Evolutionary conservation across 1,284 basidiomycete genomes (phyloP).

Genomic region (Pholiota adiposa): DNA sequence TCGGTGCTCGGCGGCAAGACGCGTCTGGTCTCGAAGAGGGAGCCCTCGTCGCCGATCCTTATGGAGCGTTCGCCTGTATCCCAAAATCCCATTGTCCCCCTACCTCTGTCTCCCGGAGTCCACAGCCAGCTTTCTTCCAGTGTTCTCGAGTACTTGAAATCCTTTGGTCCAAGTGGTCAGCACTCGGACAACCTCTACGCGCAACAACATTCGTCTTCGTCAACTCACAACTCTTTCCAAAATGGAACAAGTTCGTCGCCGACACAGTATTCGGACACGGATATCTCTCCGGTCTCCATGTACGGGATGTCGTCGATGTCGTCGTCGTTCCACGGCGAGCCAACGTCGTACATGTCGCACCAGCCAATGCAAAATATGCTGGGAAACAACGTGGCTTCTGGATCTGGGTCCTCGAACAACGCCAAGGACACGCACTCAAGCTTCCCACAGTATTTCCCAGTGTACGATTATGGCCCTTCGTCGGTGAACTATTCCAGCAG

Average conservation of each 20-base stretch:
- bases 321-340: slow-evolving; percentile 36
- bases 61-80: slow-evolving; percentile 70
- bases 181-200: slow-evolving; percentile 19
- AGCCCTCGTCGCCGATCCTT: slow-evolving; percentile 57
- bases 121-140: slow-evolving; percentile 55
- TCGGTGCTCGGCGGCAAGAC: slow-evolving; percentile 73
- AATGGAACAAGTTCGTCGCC: slow-evolving; percentile 21
- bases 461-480: slow-evolving; percentile 67
- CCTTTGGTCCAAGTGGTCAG: slow-evolving; percentile 49
- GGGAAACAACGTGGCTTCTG: slow-evolving; percentile 16
- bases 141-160: slow-evolving; percentile 68
- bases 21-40: slow-evolving; percentile 68
- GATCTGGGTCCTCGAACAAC: slow-evolving; percentile 20
- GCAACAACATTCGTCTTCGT: slow-evolving; percentile 13
- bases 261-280: slow-evolving; percentile 39
- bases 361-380: slow-evolving; percentile 27
- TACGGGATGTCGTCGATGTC: slow-evolving; percentile 45
- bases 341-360: slow-evolving; percentile 30
- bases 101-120: slow-evolving; percentile 50
- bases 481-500: slow-evolving; percentile 20
- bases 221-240: slow-evolving; percentile 17
- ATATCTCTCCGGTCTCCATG: slow-evolving; percentile 45
- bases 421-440: slow-evolving; percentile 34
- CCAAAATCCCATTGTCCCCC: slow-evolving; percentile 65
- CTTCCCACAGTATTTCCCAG: slow-evolving; percentile 76